Evolutionary conservation across 2,329 filamentous ascomycete species (phyloP), one percentile per base, ranked within the genome.

Genomic region (Cytospora chrysosperma): DNA sequence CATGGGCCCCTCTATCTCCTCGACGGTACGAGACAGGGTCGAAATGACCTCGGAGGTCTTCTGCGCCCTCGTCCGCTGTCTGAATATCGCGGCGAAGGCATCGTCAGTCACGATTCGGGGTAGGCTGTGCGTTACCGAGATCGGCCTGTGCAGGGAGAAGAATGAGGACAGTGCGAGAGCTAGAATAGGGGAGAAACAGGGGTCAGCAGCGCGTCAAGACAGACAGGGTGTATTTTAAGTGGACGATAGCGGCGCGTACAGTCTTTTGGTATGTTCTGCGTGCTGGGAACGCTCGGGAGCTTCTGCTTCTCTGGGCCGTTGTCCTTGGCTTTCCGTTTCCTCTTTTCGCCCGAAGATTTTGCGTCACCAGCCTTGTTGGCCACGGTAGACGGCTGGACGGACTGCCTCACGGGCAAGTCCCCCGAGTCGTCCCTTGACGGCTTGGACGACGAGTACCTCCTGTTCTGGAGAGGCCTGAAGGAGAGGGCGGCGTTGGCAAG

Each of bases 101-200:
- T 91, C 89, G 67, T 89, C 82, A 59, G 85, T 87, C 53, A 93
- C 84, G 24, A 84, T 81, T 70, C 85, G 87, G 62, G 90, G 95
- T 72, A 97, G 88, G 69, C 89, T 88, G 70, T 89, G 88, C 56
- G 89, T 93, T 68, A 97, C 87, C 61, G 92, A 96, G 72, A 99
- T 94, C 53, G 95, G 95, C 66, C 95, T 88, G 78, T 99, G 92
- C 69, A 96, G 89, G 67, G 93, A 96, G 81, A 98, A 98, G 83
- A 99, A 98, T 56, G 90, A 90, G 9, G 94, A 95, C 53, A 97
- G 82, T 67, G 90, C 89, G 66, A 98, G 84, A 72, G 96, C 95
- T 98, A 69, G 6, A 67, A 30, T 17, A 56, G 27, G 21, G 49
- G 26, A 69, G 6, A 67, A 37, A 30, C 17, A 56, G 27, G 28